A percentile compares a stretch with the other conserved stretches of the same genome.
These are phyloP conservation scores for Gnaphalium uliginosum DNA, from an alignment of 129 eudicot genomes.

Conservation along the genomic window DNA sequence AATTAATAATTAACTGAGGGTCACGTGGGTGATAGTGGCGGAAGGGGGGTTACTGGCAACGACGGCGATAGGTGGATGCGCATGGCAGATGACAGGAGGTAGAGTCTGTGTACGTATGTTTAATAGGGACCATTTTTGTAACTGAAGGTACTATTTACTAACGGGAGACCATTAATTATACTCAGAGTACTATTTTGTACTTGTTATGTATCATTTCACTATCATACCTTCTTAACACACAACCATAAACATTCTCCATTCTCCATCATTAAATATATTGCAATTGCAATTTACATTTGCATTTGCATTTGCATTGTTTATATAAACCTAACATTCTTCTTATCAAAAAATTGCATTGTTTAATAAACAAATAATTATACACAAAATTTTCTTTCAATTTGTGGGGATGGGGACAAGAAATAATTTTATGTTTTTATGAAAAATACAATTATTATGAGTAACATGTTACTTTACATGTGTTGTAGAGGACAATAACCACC, in stretches of 20 bases:
- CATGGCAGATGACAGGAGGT: slow-evolving; percentile 10
- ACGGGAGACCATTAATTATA: slow-evolving; percentile 17
- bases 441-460: background rate
- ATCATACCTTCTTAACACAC: slow-evolving; percentile 16
- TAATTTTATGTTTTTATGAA: background rate
- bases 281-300: too few relatives aligned
- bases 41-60: slow-evolving; percentile 14
- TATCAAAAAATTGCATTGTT: background rate
- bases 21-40: slow-evolving; percentile 15
- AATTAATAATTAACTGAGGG: too few relatives aligned
- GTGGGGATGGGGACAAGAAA: background rate
- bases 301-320: too few relatives aligned
- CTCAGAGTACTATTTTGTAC: slow-evolving; percentile 19
- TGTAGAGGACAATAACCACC: background rate
- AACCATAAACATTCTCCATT: slow-evolving; percentile 25
- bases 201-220: slow-evolving; percentile 18
- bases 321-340: background rate
- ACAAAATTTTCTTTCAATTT: background rate
- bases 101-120: background rate
- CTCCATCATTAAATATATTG: background rate
- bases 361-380: background rate
- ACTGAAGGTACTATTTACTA: background rate
- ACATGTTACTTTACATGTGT: background rate
- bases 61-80: slow-evolving; percentile 31
- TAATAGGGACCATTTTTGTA: background rate